Percentiles rank a stretch among this genome's conserved stretches.
These are phyloP conservation scores for Neonothopanus nambi DNA, from an alignment of 1,284 basidiomycete species.

Conservation along the genomic window DNA sequence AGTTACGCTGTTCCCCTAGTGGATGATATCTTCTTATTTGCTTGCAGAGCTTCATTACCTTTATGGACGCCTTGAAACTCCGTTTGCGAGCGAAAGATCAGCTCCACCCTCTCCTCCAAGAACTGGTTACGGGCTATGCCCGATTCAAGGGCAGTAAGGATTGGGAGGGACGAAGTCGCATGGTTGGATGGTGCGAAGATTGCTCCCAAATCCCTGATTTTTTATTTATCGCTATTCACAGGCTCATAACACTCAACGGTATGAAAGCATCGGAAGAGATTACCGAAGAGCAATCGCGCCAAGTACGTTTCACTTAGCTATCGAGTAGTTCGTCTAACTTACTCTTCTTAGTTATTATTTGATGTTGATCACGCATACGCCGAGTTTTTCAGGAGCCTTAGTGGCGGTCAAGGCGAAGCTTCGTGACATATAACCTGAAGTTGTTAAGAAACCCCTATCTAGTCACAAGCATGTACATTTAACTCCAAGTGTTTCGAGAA, in stretches of 20 bases:
- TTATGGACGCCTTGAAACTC: slow-evolving; percentile 97
- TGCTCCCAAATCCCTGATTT: background rate
- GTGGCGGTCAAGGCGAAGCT: slow-evolving; percentile 30
- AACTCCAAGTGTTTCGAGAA: no score
- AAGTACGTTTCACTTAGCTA: slow-evolving; percentile 50
- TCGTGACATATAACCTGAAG: background rate
- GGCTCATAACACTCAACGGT: slow-evolving; percentile 94
- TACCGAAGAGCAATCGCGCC: slow-evolving; percentile 92
- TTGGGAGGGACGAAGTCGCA: slow-evolving; percentile 92
- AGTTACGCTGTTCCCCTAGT: slow-evolving; percentile 20
- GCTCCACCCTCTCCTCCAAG: slow-evolving; percentile 91
- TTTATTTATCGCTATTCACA: slow-evolving; percentile 29
- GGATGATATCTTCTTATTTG: background rate
- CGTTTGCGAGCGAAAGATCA: slow-evolving; percentile 95
- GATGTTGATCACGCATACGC: slow-evolving; percentile 97
- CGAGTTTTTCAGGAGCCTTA: slow-evolving; percentile 90
- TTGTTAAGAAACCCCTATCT: no score
- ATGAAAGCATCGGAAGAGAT: slow-evolving; percentile 98
- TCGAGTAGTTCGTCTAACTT: background rate
- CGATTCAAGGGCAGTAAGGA: slow-evolving; percentile 91
- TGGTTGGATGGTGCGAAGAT: slow-evolving; percentile 82
- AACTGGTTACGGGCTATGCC: slow-evolving; percentile 90
- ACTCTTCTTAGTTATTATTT: slow-evolving; percentile 74
- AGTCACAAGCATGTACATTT: no score
- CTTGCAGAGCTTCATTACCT: slow-evolving; percentile 90